Percentiles rank a stretch among this genome's conserved stretches.
Evolutionary conservation across 2,329 filamentous ascomycete genomes (phyloP).

Genomic region (Knufia petricola): DNA sequence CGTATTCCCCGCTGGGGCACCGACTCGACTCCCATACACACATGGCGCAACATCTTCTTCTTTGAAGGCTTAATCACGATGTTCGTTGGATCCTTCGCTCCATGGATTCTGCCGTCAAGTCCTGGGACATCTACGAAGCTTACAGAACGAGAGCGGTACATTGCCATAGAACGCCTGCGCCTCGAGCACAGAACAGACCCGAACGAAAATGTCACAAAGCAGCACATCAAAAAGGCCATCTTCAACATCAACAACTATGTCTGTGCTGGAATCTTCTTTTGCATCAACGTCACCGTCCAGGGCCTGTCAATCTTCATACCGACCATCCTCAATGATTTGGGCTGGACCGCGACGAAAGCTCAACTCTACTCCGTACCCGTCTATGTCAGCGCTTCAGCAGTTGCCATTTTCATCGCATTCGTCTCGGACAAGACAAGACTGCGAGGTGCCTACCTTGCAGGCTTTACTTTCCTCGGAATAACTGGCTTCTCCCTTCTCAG

Average conservation of each 20-base stretch:
- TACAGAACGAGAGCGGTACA: slow-evolving; percentile 22
- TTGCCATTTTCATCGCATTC: slow-evolving; percentile 52
- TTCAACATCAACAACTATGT: slow-evolving; percentile 22
- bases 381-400: slow-evolving; percentile 57
- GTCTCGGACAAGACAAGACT: slow-evolving; percentile 56
- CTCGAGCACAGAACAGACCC: slow-evolving; percentile 12
- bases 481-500: slow-evolving; percentile 56
- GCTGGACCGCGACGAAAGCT: slow-evolving; percentile 56
- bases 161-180: slow-evolving; percentile 21
- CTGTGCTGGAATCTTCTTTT: slow-evolving; percentile 41
- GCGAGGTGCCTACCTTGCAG: slow-evolving; percentile 51
- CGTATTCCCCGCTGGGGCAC: slow-evolving; percentile 42
- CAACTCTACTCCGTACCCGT: slow-evolving; percentile 65
- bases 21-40: slow-evolving; percentile 42
- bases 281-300: slow-evolving; percentile 56
- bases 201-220: slow-evolving; percentile 15
- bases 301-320: slow-evolving; percentile 57
- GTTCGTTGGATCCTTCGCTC: slow-evolving; percentile 45
- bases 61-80: slow-evolving; percentile 56
- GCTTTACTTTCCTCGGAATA: slow-evolving; percentile 48
- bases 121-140: background rate
- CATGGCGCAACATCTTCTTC: slow-evolving; percentile 56
- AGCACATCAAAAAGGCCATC: slow-evolving; percentile 18
- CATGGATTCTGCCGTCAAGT: slow-evolving; percentile 35
- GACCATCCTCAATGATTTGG: slow-evolving; percentile 55